Percentiles rank a stretch among this genome's conserved stretches.
These are phyloP conservation scores for Pleurotus eryngii DNA, from an alignment of 768 basidiomycete species.

Conservation along the genomic window DNA sequence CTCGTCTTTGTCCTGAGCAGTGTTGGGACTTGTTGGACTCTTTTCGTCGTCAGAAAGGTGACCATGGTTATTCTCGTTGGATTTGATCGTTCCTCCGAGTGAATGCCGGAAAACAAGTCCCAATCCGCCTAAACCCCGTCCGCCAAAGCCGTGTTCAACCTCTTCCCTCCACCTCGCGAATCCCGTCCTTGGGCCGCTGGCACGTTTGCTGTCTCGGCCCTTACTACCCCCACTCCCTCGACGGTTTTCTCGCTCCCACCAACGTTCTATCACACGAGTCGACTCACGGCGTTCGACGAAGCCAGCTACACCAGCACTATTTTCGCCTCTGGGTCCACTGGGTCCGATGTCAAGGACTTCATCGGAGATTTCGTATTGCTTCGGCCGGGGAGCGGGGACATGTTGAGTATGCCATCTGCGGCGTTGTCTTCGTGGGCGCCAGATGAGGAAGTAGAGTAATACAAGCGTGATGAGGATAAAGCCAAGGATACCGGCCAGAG, in stretches of 20 bases:
- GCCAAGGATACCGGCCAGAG: slow-evolving; percentile 52
- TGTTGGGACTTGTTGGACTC: not conserved
- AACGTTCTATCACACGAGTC: not conserved
- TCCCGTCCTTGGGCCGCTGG: slow-evolving; percentile 26
- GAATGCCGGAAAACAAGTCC: slow-evolving; percentile 44
- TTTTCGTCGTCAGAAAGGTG: slow-evolving; percentile 1
- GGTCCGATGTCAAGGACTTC: slow-evolving; percentile 14
- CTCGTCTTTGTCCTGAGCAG: slow-evolving; percentile 2
- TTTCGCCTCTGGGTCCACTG: slow-evolving; percentile 1
- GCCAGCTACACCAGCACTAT: slow-evolving; percentile 3
- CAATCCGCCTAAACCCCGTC: slow-evolving; percentile 24
- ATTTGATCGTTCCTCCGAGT: slow-evolving; percentile 2
- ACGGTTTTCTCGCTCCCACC: slow-evolving; percentile 8
- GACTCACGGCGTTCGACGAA: slow-evolving; percentile 5
- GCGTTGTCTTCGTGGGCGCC: slow-evolving; percentile 43
- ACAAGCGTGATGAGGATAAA: slow-evolving; percentile 39
- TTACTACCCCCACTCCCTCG: slow-evolving; percentile 9
- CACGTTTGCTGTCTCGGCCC: slow-evolving; percentile 13
- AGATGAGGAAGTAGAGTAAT: slow-evolving; percentile 42
- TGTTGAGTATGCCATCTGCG: slow-evolving; percentile 9
- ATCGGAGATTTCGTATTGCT: not conserved
- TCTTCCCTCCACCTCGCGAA: slow-evolving; percentile 45
- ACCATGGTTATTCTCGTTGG: not conserved
- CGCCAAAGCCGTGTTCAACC: slow-evolving; percentile 20
- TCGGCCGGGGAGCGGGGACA: not conserved